phyloP scores from a whole-genome alignment of 805 yeast genomes.

The Komagataella kurtzmanii region DNA sequence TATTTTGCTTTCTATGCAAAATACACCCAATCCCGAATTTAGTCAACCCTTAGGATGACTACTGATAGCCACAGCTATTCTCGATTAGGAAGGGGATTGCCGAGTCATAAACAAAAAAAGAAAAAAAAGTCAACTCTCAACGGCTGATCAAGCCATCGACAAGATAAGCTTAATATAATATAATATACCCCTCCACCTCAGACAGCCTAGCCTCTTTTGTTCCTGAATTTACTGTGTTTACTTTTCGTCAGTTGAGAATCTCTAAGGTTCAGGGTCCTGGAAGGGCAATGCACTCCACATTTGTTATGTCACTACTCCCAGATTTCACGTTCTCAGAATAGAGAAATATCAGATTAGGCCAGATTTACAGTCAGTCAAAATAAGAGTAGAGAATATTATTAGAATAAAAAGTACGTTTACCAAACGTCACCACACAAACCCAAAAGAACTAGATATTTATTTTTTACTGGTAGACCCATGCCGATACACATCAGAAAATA shows the following conservation, averaged over 20 bases:
- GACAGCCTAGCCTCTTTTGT: neutral
- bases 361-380: too few relatives aligned
- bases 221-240: neutral
- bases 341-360: too few relatives aligned
- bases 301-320: too few relatives aligned
- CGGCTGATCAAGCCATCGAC: neutral
- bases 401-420: neutral
- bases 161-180: neutral
- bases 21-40: too few relatives aligned
- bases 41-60: neutral
- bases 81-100: neutral
- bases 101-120: neutral
- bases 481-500: slow-evolving; percentile 1
- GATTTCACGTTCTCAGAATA: too few relatives aligned
- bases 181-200: neutral
- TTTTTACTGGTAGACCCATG: neutral
- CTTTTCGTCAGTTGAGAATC: too few relatives aligned
- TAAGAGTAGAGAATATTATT: neutral
- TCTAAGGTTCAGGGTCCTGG: too few relatives aligned
- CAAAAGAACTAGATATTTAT: neutral
- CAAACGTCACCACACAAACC: slow-evolving; percentile 1
- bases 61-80: neutral
- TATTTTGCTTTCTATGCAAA: neutral
- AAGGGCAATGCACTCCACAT: too few relatives aligned
- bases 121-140: neutral